phyloP scores from a whole-genome alignment of 352 stramenopile genomes.

The Globisporangium splendens region DNA sequence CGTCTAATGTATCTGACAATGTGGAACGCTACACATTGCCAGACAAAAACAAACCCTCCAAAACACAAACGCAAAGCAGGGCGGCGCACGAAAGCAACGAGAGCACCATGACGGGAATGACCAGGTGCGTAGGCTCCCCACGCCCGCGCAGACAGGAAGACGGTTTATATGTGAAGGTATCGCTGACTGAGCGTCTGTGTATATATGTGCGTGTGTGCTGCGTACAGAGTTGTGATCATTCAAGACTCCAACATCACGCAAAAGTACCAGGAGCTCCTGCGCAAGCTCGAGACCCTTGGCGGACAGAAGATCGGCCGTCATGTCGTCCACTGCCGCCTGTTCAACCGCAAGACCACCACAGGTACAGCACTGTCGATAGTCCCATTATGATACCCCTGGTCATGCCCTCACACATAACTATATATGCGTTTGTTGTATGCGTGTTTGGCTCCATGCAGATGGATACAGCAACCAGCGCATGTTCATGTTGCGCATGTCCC shows the following conservation, averaged over 20 bases:
- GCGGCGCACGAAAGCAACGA: background rate
- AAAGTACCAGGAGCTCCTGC: constrained; percentile 85
- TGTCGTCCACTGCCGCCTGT: constrained; percentile 84
- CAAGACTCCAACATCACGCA: constrained; percentile 78
- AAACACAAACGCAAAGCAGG: background rate
- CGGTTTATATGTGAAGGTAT: background rate
- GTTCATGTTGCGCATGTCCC: constrained; percentile 88
- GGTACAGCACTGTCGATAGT: constrained; percentile 19
- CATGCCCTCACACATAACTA: background rate
- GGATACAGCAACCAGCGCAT: constrained; percentile 86
- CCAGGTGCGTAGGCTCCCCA: constrained; percentile 30
- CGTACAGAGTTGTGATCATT: constrained; percentile 69
- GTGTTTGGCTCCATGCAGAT: constrained; percentile 28
- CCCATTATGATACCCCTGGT: too few relatives aligned
- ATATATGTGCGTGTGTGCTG: too few relatives aligned
- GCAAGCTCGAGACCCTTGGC: constrained; percentile 81
- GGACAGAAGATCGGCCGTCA: constrained; percentile 74
- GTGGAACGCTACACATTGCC: too few relatives aligned
- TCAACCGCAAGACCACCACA: constrained; percentile 79
- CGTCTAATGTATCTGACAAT: too few relatives aligned
- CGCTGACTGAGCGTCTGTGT: constrained; percentile 4
- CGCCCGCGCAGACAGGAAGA: too few relatives aligned
- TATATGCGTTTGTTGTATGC: background rate
- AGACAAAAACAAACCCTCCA: too few relatives aligned
- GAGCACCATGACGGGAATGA: constrained; percentile 66